Conservation (phyloP, 202 grass and related monocot species). For the Setaria viridis region DNA sequence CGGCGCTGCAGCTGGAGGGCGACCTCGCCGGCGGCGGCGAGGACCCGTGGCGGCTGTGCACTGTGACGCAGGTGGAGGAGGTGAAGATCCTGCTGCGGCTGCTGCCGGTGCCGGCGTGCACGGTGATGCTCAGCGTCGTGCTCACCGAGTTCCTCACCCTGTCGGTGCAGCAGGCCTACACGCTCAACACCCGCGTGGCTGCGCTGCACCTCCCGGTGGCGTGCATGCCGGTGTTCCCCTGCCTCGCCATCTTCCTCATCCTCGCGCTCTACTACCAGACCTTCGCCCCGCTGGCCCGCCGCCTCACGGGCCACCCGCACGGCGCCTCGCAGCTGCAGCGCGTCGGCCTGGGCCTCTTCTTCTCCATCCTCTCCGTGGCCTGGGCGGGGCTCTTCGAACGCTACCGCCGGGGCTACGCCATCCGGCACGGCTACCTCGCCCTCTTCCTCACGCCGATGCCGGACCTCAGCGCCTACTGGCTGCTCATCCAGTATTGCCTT, state of each 20-base stretch:
- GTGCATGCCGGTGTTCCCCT: conserved; percentile 93
- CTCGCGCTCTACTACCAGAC: conserved; percentile 82
- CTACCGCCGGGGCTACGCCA: conserved; percentile 75
- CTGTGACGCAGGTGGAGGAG: conserved; percentile 89
- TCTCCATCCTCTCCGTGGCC: conserved; percentile 79
- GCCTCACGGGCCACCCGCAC: conserved; percentile 81
- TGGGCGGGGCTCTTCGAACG: conserved; percentile 84
- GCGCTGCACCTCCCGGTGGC: conserved; percentile 71
- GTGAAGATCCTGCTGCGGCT: conserved; percentile 91
- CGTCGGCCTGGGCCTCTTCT: conserved; percentile 69
- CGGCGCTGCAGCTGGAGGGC: conserved; percentile 64
- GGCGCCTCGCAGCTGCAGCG: conserved; percentile 92
- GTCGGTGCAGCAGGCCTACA: conserved; percentile 93
- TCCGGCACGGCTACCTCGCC: conserved; percentile 61
- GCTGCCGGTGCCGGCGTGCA: conserved; percentile 79
- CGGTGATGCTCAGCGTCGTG: conserved; percentile 81
- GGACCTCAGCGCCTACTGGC: conserved; percentile 85
- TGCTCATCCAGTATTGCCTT: conserved; percentile 94
- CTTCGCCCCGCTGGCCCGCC: conserved; percentile 72
- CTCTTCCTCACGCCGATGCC: conserved; percentile 81
- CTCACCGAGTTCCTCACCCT: conserved; percentile 93
- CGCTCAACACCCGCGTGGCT: conserved; percentile 77
- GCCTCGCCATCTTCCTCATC: conserved; percentile 85
- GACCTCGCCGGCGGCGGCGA: conserved; percentile 27
- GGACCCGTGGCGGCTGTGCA: conserved; percentile 78